Conservation (phyloP, 768 basidiomycete species). For the Tylopilus vinaceipallidus region DNA sequence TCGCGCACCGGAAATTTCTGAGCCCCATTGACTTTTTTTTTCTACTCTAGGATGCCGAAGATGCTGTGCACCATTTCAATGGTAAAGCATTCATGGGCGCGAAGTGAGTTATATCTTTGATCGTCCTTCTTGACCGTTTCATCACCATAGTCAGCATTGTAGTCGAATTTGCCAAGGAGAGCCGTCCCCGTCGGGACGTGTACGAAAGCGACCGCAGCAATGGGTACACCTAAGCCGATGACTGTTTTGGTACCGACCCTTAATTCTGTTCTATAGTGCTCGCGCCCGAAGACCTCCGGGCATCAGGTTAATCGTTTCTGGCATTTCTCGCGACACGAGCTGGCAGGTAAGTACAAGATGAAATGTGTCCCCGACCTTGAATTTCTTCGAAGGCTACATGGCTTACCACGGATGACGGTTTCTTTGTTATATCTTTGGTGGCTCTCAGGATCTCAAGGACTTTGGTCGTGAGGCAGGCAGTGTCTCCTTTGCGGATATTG, state of each 20-base stretch:
- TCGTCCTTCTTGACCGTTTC: not conserved
- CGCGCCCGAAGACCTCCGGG: constrained; percentile 78
- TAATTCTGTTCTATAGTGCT: constrained; percentile 35
- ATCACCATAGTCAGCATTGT: constrained; percentile 61
- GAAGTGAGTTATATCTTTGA: constrained; percentile 38
- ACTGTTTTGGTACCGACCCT: constrained; percentile 10
- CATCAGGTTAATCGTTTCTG: constrained; percentile 80
- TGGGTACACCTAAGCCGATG: constrained; percentile 42
- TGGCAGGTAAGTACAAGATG: constrained; percentile 86
- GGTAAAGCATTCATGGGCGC: constrained; percentile 88
- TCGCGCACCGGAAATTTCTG: constrained; percentile 1
- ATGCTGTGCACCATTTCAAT: constrained; percentile 83
- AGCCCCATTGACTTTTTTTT: constrained; percentile 6
- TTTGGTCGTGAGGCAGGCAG: constrained; percentile 93
- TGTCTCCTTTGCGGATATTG: constrained; percentile 94
- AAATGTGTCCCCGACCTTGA: constrained; percentile 1
- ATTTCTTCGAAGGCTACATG: constrained; percentile 21
- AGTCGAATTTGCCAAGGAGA: constrained; percentile 95
- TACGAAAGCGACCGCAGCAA: constrained; percentile 59
- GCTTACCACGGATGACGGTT: constrained; percentile 12
- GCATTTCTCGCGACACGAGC: constrained; percentile 91
- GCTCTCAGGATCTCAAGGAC: constrained; percentile 90
- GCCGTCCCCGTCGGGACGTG: constrained; percentile 75
- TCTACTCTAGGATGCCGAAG: constrained; percentile 80
- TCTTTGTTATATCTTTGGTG: constrained; percentile 27